A percentile compares a stretch with the other conserved stretches of the same genome.
Evolutionary conservation across 345 rosid genomes (phyloP).

Genomic region (Brassica nigra): DNA sequence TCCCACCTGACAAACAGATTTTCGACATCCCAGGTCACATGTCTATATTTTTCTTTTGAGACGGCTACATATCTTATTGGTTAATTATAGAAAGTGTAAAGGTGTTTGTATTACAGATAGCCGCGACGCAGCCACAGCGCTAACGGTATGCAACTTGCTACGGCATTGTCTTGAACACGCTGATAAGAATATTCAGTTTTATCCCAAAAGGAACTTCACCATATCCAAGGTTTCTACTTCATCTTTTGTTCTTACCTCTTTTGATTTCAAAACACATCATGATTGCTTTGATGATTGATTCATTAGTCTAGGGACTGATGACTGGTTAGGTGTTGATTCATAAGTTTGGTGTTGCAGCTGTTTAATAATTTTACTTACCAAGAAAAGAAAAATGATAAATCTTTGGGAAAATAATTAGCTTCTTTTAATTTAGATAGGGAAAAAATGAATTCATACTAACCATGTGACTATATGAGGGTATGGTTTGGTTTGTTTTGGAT

Average conservation of each 20-base stretch:
- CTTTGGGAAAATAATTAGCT: not conserved
- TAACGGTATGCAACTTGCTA: slow-evolving; percentile 60
- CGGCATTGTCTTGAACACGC: slow-evolving; percentile 77
- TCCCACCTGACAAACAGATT: slow-evolving; percentile 69
- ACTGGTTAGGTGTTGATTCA: not conserved
- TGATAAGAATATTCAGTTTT: slow-evolving; percentile 56
- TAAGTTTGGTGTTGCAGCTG: not conserved
- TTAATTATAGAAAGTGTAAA: not conserved
- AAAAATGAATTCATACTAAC: not conserved
- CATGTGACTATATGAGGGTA: not conserved
- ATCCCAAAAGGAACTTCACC: slow-evolving; percentile 41
- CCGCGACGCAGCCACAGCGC: slow-evolving; percentile 52
- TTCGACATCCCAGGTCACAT: slow-evolving; percentile 79
- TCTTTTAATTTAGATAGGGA: not conserved
- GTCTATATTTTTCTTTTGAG: not conserved
- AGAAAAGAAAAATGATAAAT: not conserved
- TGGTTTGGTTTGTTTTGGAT: not conserved
- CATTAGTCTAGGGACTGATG: slow-evolving; percentile 2
- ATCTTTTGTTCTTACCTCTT: slow-evolving; percentile 15
- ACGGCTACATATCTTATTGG: not conserved
- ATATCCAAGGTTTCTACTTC: slow-evolving; percentile 46
- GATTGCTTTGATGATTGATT: not conserved
- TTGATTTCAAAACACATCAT: slow-evolving; percentile 9
- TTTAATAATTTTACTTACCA: not conserved
- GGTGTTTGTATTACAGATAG: slow-evolving; percentile 53